Base-by-base conservation (phyloP, 768 basidiomycete genomes). In the Termitomyces sp. region DNA sequence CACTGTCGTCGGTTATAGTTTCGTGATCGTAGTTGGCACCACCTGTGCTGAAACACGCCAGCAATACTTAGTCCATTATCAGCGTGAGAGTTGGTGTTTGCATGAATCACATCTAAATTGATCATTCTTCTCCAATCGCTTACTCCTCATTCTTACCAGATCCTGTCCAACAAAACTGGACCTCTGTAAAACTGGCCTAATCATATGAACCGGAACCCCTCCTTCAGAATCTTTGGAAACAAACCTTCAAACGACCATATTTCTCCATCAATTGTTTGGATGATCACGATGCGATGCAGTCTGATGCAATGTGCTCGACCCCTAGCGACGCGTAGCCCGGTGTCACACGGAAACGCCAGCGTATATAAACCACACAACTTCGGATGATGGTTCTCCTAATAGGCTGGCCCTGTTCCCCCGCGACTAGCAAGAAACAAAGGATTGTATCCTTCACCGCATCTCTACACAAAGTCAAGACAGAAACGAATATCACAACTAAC, bases 361-460 rank as follows among this genome's bases (percentile, higher is more conserved):
- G 56, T 68, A 74, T 73, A 76, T 73, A 76, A 65, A 67, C 63
- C 55, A 49, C n/a, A 42, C 55, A 34, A n/a, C 28, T 37, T 45
- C 27, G 28, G 40, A 55, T 49, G 41, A 55, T 54, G 51, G 28
- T 50, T 42, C 52, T 55, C 56, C 61, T 55, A 69, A 74, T 74
- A 76, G 74, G 77, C 78, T 78, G 77, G 77, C 69, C 77, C 78
- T 78, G 63, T 68, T 70, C 70, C 67, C 64, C 64, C 63, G 59
- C 53, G 47, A 58, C 61, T 44, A 44, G 46, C 19, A 41, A 41
- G 21, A 61, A 56, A 55, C 53, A 55, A 40, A 58, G 62, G 60
- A 55, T 63, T 63, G 62, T 59, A 61, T 55, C 58, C 55, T 59
- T 35, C 54, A 40, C 37, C 56, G 35, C 55, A 54, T 52, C 48